Evolutionary conservation across 2,329 filamentous ascomycete species (phyloP), one percentile per base, ranked within the genome.

Genomic region (Tolypocladium inflatum): DNA sequence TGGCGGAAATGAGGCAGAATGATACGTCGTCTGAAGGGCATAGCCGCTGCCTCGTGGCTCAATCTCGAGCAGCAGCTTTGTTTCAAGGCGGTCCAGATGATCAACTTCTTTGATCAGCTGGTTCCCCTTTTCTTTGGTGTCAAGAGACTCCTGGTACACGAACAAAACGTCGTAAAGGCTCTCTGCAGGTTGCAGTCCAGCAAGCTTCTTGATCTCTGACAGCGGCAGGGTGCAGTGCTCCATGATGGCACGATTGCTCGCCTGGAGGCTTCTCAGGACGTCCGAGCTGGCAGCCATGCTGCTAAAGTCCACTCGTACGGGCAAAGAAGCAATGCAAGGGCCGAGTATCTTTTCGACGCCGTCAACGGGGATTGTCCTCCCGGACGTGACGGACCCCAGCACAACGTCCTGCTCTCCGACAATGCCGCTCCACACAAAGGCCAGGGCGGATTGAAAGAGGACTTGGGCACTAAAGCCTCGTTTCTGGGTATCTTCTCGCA

Each of bases 311-410:
- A 87, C 71, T n/a, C 90, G 80, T 1, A 91, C 74, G 2, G 92
- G 92, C 8, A 94, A 72, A 0, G 89, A 88, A 1, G 86, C 78
- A 55, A 97, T 85, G 64, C 89, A 94, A 11, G 92, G 92, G 0
- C 92, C 92, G 58, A 93, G 76, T 4, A 92, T 81, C 1, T 81
- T 76, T 61, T 96, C 90, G 39, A 96, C 83, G 0, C 80, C 82
- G 4, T 78, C 68, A 2, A 96, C 69, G 0, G 89, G 82, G n/a
- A 91, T 71, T 1, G 88, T 90, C 57, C 92, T 81, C 2, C 91
- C 91, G 11, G 91, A 96, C 15, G 89, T 88, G 4, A 96, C 89
- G 1, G 85, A 87, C 0, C 92, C 92, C 43, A 96, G 81, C 0
- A 86, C 76, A 1, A 92, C 75, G 67, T 96, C 90, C 0, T 78